Evolutionary conservation across 768 basidiomycete species (phyloP).

Genomic region (Antrodiella citrinella): DNA sequence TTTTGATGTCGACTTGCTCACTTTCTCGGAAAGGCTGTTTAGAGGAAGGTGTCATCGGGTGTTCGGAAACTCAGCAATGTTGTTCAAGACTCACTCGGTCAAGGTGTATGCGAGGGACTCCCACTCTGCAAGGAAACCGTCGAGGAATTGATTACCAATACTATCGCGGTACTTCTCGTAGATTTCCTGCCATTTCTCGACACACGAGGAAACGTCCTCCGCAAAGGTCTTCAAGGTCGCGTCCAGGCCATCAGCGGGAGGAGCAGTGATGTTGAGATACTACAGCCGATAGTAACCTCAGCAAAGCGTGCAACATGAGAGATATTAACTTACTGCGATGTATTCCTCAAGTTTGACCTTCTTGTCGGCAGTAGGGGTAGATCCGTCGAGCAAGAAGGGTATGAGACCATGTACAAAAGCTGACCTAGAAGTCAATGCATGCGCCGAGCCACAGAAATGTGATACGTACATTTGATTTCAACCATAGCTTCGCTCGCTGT

Average conservation of each 20-base stretch:
- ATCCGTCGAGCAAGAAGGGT: neutral
- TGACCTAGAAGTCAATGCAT: neutral
- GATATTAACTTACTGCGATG: too few species aligned
- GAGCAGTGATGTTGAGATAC: too few species aligned
- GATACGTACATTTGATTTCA: neutral
- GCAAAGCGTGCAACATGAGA: too few species aligned
- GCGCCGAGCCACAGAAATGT: neutral
- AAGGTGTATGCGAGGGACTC: neutral
- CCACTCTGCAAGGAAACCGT: neutral
- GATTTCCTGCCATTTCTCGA: neutral
- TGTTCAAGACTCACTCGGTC: neutral
- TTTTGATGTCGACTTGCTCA: too few species aligned
- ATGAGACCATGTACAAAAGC: neutral
- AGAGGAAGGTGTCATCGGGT: too few species aligned
- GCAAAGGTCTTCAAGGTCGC: neutral
- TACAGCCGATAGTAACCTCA: too few species aligned
- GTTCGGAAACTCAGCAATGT: too few species aligned
- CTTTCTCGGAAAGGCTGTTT: too few species aligned
- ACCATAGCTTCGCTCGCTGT: neutral
- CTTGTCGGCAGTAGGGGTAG: neutral
- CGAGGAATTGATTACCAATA: neutral
- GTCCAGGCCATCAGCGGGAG: too few species aligned
- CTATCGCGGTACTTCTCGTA: neutral
- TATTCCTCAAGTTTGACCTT: too few species aligned
- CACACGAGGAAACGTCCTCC: neutral